phyloP scores from a whole-genome alignment of 768 basidiomycete species.

The Scleroderma bovista region DNA sequence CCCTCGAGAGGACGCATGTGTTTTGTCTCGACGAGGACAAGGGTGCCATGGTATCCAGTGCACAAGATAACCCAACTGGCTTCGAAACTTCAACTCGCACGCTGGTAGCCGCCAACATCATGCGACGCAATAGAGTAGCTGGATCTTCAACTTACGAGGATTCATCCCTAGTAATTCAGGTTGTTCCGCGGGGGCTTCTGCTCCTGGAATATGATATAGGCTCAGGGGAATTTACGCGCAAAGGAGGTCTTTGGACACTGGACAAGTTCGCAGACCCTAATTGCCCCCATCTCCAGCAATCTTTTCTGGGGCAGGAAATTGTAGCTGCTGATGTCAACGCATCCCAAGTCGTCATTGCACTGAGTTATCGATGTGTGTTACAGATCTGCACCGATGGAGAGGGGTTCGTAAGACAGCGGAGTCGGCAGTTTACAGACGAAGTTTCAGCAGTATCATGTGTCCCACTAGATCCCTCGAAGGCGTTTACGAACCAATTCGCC shows the following conservation, averaged over 20 bases:
- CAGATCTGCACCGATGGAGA: constrained; percentile 44
- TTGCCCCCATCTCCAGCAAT: too few relatives aligned
- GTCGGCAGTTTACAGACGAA: constrained; percentile 36
- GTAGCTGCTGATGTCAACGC: constrained; percentile 67
- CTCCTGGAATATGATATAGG: constrained; percentile 52
- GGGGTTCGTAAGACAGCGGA: constrained; percentile 25
- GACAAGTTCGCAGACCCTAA: constrained; percentile 24
- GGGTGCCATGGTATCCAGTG: constrained; percentile 11
- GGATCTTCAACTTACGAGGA: constrained; percentile 31
- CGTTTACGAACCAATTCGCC: constrained; percentile 40
- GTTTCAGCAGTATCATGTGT: constrained; percentile 68
- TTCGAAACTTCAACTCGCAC: constrained; percentile 52
- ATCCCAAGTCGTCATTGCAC: constrained; percentile 60
- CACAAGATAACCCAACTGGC: constrained; percentile 39
- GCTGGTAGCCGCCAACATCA: constrained; percentile 57
- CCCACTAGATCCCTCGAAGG: constrained; percentile 37
- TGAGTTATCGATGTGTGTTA: constrained; percentile 48
- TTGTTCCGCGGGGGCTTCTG: constrained; percentile 52
- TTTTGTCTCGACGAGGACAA: constrained; percentile 41
- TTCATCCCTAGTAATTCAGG: constrained; percentile 64
- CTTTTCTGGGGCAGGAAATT: constrained; percentile 36
- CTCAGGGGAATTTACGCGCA: constrained; percentile 36
- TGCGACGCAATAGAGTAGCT: constrained; percentile 18
- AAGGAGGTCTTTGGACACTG: constrained; percentile 37
- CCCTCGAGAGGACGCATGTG: constrained; percentile 47